These are phyloP conservation scores for Diaporthe capsici DNA, from an alignment of 2,329 filamentous ascomycete species.

Conservation along the genomic window DNA sequence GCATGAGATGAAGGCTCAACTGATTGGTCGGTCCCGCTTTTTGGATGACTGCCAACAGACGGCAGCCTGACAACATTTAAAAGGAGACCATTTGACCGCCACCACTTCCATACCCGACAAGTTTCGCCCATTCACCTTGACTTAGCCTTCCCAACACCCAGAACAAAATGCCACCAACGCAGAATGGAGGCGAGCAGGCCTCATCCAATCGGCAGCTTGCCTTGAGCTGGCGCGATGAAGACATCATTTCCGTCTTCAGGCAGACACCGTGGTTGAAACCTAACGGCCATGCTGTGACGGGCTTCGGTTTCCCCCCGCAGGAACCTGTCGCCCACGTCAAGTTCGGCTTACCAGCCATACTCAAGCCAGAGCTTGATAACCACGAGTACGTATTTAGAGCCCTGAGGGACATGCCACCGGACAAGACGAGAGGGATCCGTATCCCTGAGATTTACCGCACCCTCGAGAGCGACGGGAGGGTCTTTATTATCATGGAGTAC, in stretches of 20 bases:
- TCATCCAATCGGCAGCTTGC: constrained; percentile 12
- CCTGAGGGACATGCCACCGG: background rate
- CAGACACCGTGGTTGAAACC: constrained; percentile 1
- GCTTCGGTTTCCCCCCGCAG: background rate
- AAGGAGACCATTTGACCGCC: too few relatives aligned
- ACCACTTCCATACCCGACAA: too few relatives aligned
- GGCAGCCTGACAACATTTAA: too few relatives aligned
- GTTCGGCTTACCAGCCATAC: background rate
- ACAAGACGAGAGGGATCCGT: background rate
- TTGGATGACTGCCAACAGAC: too few relatives aligned
- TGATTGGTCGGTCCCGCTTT: too few relatives aligned
- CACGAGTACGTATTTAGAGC: background rate
- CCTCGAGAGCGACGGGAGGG: background rate
- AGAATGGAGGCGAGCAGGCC: background rate
- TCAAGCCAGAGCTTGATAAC: background rate
- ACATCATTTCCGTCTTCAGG: background rate
- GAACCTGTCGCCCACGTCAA: constrained; percentile 10
- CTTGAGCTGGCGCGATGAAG: constrained; percentile 19
- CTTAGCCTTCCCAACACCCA: too few relatives aligned
- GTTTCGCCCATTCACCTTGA: too few relatives aligned
- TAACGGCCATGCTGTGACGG: constrained; percentile 7
- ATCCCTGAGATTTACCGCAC: constrained; percentile 10
- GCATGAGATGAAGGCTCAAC: too few relatives aligned
- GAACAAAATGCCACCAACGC: background rate
- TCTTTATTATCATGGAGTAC: constrained; percentile 16